Evolutionary conservation across 2,329 filamentous ascomycete genomes (phyloP).

Genomic region (Lithohypha guttulata): DNA sequence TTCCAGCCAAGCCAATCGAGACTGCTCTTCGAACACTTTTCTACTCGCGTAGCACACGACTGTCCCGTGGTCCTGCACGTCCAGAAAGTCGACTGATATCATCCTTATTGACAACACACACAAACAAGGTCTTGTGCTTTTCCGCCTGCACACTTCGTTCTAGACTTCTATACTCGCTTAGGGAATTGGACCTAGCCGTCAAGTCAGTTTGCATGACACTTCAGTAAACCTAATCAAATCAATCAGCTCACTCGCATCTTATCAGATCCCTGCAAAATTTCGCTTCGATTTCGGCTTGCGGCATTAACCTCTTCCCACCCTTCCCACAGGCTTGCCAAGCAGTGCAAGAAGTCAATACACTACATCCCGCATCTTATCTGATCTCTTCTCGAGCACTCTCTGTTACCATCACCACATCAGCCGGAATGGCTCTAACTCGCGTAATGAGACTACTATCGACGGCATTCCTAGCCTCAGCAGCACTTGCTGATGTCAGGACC

Average conservation of each 20-base stretch:
- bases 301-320: too few species aligned
- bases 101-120: too few species aligned
- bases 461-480: not conserved
- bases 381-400: constrained; percentile 15
- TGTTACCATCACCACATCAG: not conserved
- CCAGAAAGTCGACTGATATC: too few species aligned
- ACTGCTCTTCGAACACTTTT: not conserved
- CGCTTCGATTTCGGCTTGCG: constrained; percentile 6
- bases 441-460: not conserved
- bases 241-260: not conserved
- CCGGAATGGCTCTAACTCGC: constrained; percentile 7
- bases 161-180: too few species aligned
- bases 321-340: constrained; percentile 3
- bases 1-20: constrained; percentile 8
- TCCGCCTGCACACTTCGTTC: too few species aligned
- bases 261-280: constrained; percentile 3
- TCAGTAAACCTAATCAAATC: too few species aligned
- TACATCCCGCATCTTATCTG: constrained; percentile 24
- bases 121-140: too few species aligned
- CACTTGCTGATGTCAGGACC: constrained; percentile 23
- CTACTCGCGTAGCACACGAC: not conserved
- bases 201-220: too few species aligned
- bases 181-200: too few species aligned
- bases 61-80: not conserved
- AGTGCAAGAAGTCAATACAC: constrained; percentile 23